Base-by-base conservation (phyloP, 2,329 filamentous ascomycete genomes). In the Zymoseptoria ardabiliae region DNA sequence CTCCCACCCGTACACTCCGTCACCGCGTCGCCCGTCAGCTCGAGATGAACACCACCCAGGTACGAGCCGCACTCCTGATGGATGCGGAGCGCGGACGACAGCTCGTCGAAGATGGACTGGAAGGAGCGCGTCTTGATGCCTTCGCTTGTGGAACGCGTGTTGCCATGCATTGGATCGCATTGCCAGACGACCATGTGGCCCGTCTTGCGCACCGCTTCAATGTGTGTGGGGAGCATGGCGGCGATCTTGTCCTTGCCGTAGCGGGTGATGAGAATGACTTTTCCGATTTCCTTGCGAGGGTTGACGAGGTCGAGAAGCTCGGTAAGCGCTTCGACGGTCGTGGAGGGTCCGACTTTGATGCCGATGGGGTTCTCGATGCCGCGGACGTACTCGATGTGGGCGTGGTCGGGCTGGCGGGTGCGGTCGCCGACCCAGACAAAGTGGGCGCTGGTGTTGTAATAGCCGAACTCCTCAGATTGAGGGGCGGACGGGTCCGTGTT, bases 371-470 rank as follows among this genome's bases (percentile, higher is more conserved):
- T 99, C 69, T 90, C 88, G 66, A 99, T 88, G 60, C 94, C 94
- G 52, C 94, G 88, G 82, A 97, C 96, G 81, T 95, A 99, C 76
- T 99, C 94, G 63, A 99, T 89, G 75, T 99, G 94, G 0, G 89
- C 93, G 68, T 93, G 90, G 71, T 94, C 89, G 52, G 97, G 85
- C 76, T 97, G 93, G 53, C 94, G 85, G 1, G 94, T 99, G 65
- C 94, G 89, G 75, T 99, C 94, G 57, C 94, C 94, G 68, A 99
- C 95, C 94, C 94, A 99, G 73, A 99, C 83, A 79, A 99, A 97
- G 73, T 99, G 94, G 0, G 91, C 90, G 4, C 91, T 96, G 0
- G 93, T 97, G 76, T 96, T 89, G 78, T 95, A 97, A 82, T 90
- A 95, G 69, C 87, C 85, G 69, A 83, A 84, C 17, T 75, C 72